These are phyloP conservation scores for Lentinula sp. DNA, from an alignment of 768 basidiomycete genomes.

Conservation along the genomic window DNA sequence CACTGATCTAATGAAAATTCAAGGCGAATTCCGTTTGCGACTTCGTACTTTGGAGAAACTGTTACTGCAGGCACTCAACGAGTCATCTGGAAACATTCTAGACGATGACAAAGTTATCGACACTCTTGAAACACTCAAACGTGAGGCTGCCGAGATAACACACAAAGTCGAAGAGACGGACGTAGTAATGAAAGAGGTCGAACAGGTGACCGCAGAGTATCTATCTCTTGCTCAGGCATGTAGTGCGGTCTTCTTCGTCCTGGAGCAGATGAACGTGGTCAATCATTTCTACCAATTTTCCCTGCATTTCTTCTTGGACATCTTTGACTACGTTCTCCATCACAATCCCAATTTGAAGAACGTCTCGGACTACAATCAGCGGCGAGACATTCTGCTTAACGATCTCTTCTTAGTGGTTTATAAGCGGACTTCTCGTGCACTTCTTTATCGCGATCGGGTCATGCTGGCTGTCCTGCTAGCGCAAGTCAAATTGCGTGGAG, in stretches of 20 bases:
- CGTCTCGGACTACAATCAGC: slow-evolving; percentile 63
- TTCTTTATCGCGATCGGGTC: slow-evolving; percentile 86
- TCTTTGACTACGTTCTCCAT: slow-evolving; percentile 92
- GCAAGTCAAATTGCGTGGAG: slow-evolving; percentile 78
- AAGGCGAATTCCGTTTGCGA: slow-evolving; percentile 94
- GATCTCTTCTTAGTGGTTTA: slow-evolving; percentile 90
- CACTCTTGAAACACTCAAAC: slow-evolving; percentile 91
- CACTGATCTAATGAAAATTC: slow-evolving; percentile 95
- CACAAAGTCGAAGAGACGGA: slow-evolving; percentile 96
- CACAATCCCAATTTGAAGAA: slow-evolving; percentile 86
- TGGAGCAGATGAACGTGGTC: slow-evolving; percentile 90
- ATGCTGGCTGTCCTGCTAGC: slow-evolving; percentile 88
- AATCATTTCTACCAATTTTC: slow-evolving; percentile 99
- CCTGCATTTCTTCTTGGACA: slow-evolving; percentile 94
- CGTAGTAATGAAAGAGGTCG: slow-evolving; percentile 91
- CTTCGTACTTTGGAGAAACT: slow-evolving; percentile 90
- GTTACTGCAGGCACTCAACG: slow-evolving; percentile 90
- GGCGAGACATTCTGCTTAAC: slow-evolving; percentile 75
- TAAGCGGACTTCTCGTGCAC: slow-evolving; percentile 81
- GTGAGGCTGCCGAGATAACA: slow-evolving; percentile 94
- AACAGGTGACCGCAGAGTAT: slow-evolving; percentile 92
- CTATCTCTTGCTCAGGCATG: slow-evolving; percentile 92
- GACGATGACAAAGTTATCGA: slow-evolving; percentile 99
- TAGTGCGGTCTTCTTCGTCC: slow-evolving; percentile 93
- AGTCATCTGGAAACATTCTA: slow-evolving; percentile 93